Conservation (phyloP, 2,329 filamentous ascomycete species). For the Trichoderma simmonsii region DNA sequence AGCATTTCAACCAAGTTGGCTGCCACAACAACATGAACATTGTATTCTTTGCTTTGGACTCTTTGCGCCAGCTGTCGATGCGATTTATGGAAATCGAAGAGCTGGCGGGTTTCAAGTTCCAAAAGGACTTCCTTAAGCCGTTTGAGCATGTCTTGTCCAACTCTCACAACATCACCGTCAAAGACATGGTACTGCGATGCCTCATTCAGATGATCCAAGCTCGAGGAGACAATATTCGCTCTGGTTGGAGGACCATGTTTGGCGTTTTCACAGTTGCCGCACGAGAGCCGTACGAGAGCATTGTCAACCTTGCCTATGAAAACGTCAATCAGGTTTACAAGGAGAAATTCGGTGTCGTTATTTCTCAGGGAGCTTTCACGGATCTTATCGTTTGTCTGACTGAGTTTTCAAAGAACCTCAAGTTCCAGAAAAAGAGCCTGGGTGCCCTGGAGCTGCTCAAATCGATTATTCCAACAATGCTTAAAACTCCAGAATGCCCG, state of each 20-base stretch:
- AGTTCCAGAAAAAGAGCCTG: conserved; percentile 97
- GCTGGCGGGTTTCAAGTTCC: conserved; percentile 97
- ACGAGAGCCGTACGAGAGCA: conserved; percentile 86
- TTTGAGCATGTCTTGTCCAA: conserved; percentile 98
- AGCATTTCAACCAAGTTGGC: conserved; percentile 97
- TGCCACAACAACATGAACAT: conserved; percentile 96
- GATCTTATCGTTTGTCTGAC: conserved; percentile 95
- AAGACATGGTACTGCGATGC: conserved; percentile 94
- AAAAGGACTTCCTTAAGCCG: conserved; percentile 97
- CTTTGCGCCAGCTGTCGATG: conserved; percentile 92
- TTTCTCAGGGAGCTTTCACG: conserved; percentile 93
- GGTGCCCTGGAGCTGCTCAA: conserved; percentile 95
- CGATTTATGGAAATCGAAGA: conserved; percentile 98
- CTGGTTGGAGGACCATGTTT: conserved; percentile 99
- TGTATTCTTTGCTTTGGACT: conserved; percentile 96
- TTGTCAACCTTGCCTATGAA: conserved; percentile 95
- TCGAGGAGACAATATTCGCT: conserved; percentile 91
- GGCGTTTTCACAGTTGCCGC: conserved; percentile 97
- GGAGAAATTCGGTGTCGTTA: conserved; percentile 90
- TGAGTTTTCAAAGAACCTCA: conserved; percentile 97
- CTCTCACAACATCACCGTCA: conserved; percentile 84
- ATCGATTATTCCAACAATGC: conserved; percentile 89
- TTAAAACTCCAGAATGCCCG: conserved; percentile 92
- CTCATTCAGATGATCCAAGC: conserved; percentile 99
- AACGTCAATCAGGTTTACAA: conserved; percentile 96